Evolutionary conservation across 140 eudicot genomes (phyloP).

Genomic region (Senecio squalidus): DNA sequence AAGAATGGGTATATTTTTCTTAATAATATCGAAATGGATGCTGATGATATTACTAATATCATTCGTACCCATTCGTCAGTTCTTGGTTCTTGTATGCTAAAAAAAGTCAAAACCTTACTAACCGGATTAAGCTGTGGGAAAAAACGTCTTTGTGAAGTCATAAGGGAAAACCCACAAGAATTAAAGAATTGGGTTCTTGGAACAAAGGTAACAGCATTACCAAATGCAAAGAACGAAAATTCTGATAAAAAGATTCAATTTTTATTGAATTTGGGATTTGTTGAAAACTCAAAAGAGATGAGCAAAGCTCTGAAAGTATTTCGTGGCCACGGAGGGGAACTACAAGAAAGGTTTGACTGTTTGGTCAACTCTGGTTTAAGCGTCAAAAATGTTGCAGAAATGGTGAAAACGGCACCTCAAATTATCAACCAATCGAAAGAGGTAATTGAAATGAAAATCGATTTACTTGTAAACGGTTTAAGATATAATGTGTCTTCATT

Average conservation of each 20-base stretch:
- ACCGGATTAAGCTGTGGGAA: constrained; percentile 38
- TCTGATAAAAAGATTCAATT: constrained; percentile 40
- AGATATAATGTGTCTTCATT: constrained; percentile 58
- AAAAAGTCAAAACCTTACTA: constrained; percentile 39
- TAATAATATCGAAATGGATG: constrained; percentile 51
- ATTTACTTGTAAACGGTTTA: constrained; percentile 50
- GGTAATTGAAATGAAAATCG: constrained; percentile 47
- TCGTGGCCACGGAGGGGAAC: constrained; percentile 58
- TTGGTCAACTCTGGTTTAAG: constrained; percentile 56
- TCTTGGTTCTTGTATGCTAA: constrained; percentile 60
- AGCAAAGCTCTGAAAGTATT: constrained; percentile 46
- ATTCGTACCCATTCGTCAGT: constrained; percentile 36
- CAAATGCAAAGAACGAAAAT: constrained; percentile 6
- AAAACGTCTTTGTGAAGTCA: constrained; percentile 45
- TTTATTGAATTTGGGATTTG: constrained; percentile 49
- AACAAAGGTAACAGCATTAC: constrained; percentile 28
- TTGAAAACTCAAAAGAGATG: constrained; percentile 60
- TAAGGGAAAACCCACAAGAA: constrained; percentile 53
- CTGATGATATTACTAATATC: constrained; percentile 37
- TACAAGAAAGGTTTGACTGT: constrained; percentile 82
- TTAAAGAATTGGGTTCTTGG: constrained; percentile 57
- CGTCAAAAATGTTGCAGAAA: constrained; percentile 32
- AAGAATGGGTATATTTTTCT: constrained; percentile 44
- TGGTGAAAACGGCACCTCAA: constrained; percentile 61
- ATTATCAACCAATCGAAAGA: constrained; percentile 51